Percentiles rank a stretch among this genome's conserved stretches.
These are phyloP conservation scores for Spiraea crenata DNA, from an alignment of 331 rosid species.

Conservation along the genomic window DNA sequence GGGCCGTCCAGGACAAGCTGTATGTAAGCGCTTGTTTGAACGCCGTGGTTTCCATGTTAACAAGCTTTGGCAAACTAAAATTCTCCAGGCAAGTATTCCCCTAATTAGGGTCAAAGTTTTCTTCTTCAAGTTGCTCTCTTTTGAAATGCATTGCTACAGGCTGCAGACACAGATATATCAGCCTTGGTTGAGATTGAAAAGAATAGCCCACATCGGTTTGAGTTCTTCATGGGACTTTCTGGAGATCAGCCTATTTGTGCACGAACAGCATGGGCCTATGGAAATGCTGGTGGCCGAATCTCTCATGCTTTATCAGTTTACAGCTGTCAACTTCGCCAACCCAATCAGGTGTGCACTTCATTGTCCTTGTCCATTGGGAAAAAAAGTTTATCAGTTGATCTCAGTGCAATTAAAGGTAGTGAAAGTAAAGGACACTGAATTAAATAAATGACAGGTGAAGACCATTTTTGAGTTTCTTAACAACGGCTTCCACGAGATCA, in stretches of 20 bases:
- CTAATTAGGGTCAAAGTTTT: conserved; percentile 17
- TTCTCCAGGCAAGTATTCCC: conserved; percentile 69
- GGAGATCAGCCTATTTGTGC: conserved; percentile 97
- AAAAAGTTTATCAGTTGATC: conserved; percentile 17
- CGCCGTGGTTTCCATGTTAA: conserved; percentile 81
- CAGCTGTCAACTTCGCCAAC: conserved; percentile 93
- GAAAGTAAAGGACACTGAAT: conserved; percentile 21
- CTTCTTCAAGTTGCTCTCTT: conserved; percentile 22
- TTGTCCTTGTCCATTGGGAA: background rate
- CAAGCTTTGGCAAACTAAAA: conserved; percentile 97
- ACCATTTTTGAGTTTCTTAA: conserved; percentile 81
- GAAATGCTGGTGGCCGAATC: conserved; percentile 89
- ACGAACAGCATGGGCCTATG: conserved; percentile 95
- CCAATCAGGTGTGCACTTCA: conserved; percentile 68
- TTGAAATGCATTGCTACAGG: conserved; percentile 53
- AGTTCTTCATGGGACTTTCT: conserved; percentile 96
- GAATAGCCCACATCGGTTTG: conserved; percentile 96
- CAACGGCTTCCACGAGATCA: conserved; percentile 82
- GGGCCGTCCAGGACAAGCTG: conserved; percentile 98
- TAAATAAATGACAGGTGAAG: conserved; percentile 69
- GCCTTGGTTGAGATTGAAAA: conserved; percentile 97
- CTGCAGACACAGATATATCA: conserved; percentile 87
- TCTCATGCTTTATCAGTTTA: conserved; percentile 97
- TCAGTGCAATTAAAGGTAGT: conserved; percentile 21
- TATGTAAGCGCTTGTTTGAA: conserved; percentile 86